Evolutionary conservation across 495 filamentous ascomycete species (phyloP).

Genomic region (Penicillium crystallinum): DNA sequence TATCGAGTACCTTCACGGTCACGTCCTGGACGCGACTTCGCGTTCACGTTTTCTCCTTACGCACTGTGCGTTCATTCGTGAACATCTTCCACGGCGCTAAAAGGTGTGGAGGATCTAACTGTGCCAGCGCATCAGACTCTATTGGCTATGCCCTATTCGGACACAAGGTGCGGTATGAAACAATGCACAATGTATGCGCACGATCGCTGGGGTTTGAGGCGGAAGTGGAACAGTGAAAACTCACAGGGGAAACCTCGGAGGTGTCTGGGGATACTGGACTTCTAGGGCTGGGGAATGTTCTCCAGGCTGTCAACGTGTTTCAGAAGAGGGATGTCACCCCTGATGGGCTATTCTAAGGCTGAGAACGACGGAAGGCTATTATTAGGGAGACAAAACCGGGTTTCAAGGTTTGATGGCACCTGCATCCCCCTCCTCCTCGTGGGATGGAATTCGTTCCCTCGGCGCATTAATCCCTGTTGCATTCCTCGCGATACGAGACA

Average conservation of each 20-base stretch:
- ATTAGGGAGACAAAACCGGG: background rate
- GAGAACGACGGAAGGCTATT: constrained; percentile 2
- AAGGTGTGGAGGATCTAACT: background rate
- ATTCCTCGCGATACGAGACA: background rate
- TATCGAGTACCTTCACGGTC: constrained; percentile 9
- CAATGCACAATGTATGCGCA: background rate
- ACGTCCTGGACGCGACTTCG: background rate
- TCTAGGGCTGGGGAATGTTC: background rate
- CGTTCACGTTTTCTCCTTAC: constrained; percentile 1
- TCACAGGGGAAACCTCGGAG: background rate
- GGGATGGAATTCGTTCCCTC: background rate
- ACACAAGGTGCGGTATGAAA: background rate
- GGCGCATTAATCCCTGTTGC: background rate
- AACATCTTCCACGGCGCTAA: background rate
- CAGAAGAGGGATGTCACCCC: background rate
- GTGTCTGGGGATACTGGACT: background rate
- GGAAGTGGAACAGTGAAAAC: background rate
- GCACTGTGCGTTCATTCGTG: constrained; percentile 5
- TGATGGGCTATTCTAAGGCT: background rate
- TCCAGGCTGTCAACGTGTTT: background rate
- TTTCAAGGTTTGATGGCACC: background rate
- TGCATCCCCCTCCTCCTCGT: constrained; percentile 1
- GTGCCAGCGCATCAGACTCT: constrained; percentile 2
- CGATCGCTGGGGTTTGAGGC: background rate
- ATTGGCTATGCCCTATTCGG: background rate